Conservation (phyloP, 2,329 filamentous ascomycete species). For the Penicillium sp. region DNA sequence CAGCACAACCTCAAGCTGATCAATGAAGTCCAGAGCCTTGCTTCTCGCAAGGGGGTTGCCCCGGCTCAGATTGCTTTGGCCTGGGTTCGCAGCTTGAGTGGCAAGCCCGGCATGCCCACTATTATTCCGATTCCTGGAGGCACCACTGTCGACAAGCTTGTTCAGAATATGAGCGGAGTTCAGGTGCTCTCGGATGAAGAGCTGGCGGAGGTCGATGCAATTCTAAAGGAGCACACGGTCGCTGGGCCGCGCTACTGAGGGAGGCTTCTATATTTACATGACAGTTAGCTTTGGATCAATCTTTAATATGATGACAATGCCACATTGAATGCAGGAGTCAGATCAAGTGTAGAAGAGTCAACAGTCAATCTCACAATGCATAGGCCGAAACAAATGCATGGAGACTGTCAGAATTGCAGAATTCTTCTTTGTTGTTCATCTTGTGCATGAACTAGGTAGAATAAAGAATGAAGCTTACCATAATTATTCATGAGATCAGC, state of each 20-base stretch:
- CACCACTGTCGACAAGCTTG: conserved; percentile 37
- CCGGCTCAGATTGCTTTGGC: conserved; percentile 50
- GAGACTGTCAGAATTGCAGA: conserved; percentile 49
- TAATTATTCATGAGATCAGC: neutral
- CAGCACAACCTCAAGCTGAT: conserved; percentile 52
- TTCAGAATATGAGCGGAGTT: conserved; percentile 33
- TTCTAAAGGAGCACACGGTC: conserved; percentile 49
- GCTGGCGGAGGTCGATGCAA: conserved; percentile 51
- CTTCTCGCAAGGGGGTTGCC: conserved; percentile 44
- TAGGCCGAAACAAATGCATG: conserved; percentile 19
- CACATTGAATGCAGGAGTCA: conserved; percentile 26
- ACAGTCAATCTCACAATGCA: conserved; percentile 43
- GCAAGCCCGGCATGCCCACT: conserved; percentile 44
- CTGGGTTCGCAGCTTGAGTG: conserved; percentile 48
- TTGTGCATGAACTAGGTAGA: conserved; percentile 10
- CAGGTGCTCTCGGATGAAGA: conserved; percentile 34
- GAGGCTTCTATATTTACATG: neutral
- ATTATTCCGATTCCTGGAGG: conserved; percentile 40
- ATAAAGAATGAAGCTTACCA: conserved; percentile 7
- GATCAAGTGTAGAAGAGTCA: conserved; percentile 50
- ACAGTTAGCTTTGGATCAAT: conserved; percentile 15
- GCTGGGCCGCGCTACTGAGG: conserved; percentile 30
- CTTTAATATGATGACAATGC: conserved; percentile 8
- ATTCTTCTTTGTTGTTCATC: conserved; percentile 44
- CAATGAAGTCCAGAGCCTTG: conserved; percentile 45